These are phyloP conservation scores for Trichosporon sp. DNA, from an alignment of 1,284 basidiomycete genomes.

Conservation along the genomic window DNA sequence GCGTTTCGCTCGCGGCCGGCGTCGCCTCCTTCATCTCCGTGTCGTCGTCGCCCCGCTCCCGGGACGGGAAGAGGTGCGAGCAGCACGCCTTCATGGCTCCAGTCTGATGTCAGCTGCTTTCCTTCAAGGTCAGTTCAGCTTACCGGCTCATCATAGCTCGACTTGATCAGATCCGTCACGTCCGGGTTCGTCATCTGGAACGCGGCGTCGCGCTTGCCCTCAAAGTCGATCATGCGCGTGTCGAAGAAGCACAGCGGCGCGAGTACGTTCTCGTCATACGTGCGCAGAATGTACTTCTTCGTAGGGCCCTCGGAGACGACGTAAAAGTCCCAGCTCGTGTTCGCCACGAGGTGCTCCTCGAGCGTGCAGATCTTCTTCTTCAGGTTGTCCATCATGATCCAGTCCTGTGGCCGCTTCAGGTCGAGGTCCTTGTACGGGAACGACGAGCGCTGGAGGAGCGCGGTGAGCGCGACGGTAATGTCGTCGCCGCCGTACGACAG, in stretches of 20 bases:
- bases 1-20: constrained; percentile 3
- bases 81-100: constrained; percentile 80
- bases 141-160: constrained; percentile 41
- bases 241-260: constrained; percentile 94
- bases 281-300: constrained; percentile 80
- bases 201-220: constrained; percentile 56
- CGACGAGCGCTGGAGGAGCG: constrained; percentile 70
- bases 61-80: constrained; percentile 61
- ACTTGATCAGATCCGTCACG: constrained; percentile 45
- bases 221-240: constrained; percentile 83
- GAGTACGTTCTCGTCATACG: constrained; percentile 93
- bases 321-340: constrained; percentile 83
- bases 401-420: constrained; percentile 70
- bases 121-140: constrained; percentile 10
- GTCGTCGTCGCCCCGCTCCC: constrained; percentile 1
- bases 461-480: constrained; percentile 79
- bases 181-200: constrained; percentile 39
- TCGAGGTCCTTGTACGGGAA: constrained; percentile 86
- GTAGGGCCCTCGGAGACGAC: constrained; percentile 71
- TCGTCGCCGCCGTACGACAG: constrained; percentile 89
- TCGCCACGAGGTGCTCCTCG: constrained; percentile 78
- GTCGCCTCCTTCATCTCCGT: constrained; percentile 9
- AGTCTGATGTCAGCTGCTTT: constrained; percentile 52
- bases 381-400: constrained; percentile 80
- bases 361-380: constrained; percentile 77